Base-by-base conservation (phyloP, 768 basidiomycete genomes). In the Suillus lakei region DNA sequence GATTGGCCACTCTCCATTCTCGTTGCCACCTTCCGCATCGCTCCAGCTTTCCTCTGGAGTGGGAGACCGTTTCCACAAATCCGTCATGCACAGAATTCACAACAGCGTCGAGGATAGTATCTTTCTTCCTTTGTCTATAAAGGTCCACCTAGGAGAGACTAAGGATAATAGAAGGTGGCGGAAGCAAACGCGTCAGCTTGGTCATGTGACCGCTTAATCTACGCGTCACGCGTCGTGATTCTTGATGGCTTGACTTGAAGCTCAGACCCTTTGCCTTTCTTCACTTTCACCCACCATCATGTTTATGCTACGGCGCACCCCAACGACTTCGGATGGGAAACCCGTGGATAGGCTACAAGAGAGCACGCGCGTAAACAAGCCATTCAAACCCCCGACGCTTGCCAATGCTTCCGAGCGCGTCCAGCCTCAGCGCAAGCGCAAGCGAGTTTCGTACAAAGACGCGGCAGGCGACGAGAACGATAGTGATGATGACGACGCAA, bases 401-500 rank as follows among this genome's bases (percentile, higher is more conserved):
- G 72, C 81, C 13, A 73, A 70, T 46, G 71, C 80, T 13, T 69
- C 83, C 26, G 84, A 86, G 53, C 86, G 87, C 41, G 77, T 80
- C 7, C 89, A 91, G 69, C 90, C 89, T 0, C 83, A 83, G 68
- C 85, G 95, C 30, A 98, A 97, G 76, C 88, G 95, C 59, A 96
- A 94, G 72, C 88, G 92, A 15, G 88, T 95, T 28, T 93, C 91
- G 0, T 97, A 97, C 83, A 93, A 91, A 70, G 92, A 86, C 5
- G 82, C 87, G 67, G 87, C 83, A 51, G 82, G 71, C 7, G 86
- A 87, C 58, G 87, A 81, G 58, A 84, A 86, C 26, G 87, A 87
- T 66, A 80, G 82, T 0, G 89, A 92, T 66, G 79, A 82, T 34
- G 86, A 88, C 61, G 75, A 73, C 41, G 76, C 75, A 34, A 72